Evolutionary conservation across 768 basidiomycete species (phyloP).

Genomic region (Phlegmacium glaucopus): DNA sequence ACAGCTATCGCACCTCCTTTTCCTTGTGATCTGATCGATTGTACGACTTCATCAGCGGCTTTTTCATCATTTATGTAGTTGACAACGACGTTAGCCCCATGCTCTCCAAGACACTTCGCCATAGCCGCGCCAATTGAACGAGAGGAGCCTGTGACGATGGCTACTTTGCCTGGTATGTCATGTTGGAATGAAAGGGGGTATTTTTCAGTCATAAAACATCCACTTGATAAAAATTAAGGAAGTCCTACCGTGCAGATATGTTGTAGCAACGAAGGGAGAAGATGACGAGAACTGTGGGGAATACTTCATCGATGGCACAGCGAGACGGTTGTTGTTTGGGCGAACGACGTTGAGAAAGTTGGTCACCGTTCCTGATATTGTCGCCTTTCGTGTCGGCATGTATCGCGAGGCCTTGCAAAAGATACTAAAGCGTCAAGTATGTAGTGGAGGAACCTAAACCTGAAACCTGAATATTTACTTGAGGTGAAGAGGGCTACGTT

Average conservation of each 20-base stretch:
- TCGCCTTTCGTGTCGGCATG: background rate
- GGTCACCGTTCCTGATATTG: constrained; percentile 5
- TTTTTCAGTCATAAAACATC: background rate
- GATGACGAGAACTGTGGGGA: constrained; percentile 17
- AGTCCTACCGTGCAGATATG: constrained; percentile 23
- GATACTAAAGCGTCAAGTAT: no score
- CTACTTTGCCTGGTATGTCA: constrained; percentile 39
- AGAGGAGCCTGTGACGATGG: constrained; percentile 60
- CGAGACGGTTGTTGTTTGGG: constrained; percentile 10
- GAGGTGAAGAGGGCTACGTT: no score
- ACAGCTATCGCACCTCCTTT: constrained; percentile 47
- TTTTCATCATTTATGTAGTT: constrained; percentile 45
- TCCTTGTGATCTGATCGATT: constrained; percentile 40
- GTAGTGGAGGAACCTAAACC: no score
- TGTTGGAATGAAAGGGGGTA: background rate
- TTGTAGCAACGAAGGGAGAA: constrained; percentile 21
- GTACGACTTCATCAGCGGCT: constrained; percentile 46
- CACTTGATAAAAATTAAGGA: background rate
- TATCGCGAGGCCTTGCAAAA: background rate
- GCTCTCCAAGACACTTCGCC: constrained; percentile 46
- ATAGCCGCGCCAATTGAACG: constrained; percentile 58
- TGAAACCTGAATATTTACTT: no score
- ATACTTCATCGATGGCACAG: constrained; percentile 17
- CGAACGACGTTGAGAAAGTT: background rate
- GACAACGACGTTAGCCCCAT: constrained; percentile 56